Conservation (phyloP, 306 rosid genomes). For the Chamaecrista fasciculata region DNA sequence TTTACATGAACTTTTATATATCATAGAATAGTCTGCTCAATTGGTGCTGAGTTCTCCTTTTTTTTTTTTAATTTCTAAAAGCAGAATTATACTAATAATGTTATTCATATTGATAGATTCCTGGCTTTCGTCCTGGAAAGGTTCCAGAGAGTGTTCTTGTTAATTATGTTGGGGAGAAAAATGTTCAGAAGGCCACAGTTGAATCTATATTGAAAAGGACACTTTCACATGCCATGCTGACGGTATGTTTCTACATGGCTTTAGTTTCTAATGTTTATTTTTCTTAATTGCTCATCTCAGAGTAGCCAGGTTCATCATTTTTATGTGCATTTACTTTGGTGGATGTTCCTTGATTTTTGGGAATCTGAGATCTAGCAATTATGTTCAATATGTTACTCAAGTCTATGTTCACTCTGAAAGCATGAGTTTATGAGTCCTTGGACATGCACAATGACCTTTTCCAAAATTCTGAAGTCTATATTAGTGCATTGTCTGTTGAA, state of each 20-base stretch:
- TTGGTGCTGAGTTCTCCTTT: conserved; percentile 1
- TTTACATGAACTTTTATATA: conserved; percentile 11
- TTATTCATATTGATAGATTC: conserved; percentile 48
- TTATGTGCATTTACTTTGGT: conserved; percentile 2
- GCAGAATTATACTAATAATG: conserved; percentile 15
- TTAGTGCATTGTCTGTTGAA: neutral
- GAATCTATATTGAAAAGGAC: conserved; percentile 89
- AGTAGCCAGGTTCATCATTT: neutral
- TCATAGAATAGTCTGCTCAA: conserved; percentile 9
- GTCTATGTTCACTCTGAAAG: too few relatives aligned
- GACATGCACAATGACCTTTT: conserved; percentile 10
- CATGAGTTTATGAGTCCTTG: neutral
- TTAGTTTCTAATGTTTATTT: neutral
- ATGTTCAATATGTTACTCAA: neutral
- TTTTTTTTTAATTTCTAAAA: conserved; percentile 15
- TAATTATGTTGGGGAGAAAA: conserved; percentile 59
- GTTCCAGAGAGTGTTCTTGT: conserved; percentile 77
- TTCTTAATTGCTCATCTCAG: conserved; percentile 14
- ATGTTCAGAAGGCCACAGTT: conserved; percentile 70
- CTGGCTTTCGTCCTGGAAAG: conserved; percentile 86
- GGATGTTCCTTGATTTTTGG: conserved; percentile 1
- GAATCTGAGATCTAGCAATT: neutral
- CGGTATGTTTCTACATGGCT: conserved; percentile 45
- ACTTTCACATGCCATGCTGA: conserved; percentile 80
- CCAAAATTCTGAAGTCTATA: conserved; percentile 4